phyloP scores from a whole-genome alignment of 345 rosid genomes.

The Citrus reticulata region DNA sequence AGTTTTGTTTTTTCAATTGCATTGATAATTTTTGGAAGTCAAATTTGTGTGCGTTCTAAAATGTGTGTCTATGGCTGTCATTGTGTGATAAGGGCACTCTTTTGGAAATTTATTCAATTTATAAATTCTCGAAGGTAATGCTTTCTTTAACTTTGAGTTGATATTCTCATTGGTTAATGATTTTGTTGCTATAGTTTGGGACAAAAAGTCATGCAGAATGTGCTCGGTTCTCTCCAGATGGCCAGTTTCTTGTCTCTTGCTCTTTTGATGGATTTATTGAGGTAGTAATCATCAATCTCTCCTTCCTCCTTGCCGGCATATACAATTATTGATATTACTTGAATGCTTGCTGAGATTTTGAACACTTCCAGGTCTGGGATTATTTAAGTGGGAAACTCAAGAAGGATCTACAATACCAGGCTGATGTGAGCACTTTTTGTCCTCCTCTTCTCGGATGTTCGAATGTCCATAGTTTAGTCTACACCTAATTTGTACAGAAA shows the following conservation, averaged over 20 bases:
- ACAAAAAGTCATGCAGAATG: slow-evolving; percentile 96
- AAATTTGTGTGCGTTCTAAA: background rate
- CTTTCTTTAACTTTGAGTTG: background rate
- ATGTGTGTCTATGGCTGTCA: background rate
- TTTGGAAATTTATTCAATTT: background rate
- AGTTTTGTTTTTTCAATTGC: background rate
- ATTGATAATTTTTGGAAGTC: background rate
- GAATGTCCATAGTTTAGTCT: background rate
- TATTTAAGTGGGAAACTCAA: slow-evolving; percentile 94
- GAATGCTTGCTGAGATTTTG: slow-evolving; percentile 18
- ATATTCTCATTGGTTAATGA: slow-evolving; percentile 9
- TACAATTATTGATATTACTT: slow-evolving; percentile 14
- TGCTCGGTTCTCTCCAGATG: slow-evolving; percentile 93
- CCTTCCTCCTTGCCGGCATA: background rate
- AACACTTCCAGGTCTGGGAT: slow-evolving; percentile 80
- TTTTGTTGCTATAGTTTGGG: slow-evolving; percentile 68
- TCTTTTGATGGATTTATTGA: slow-evolving; percentile 98
- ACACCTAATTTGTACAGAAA: background rate
- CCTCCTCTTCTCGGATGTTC: background rate
- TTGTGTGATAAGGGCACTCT: background rate
- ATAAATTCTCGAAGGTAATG: background rate
- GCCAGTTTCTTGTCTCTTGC: slow-evolving; percentile 92
- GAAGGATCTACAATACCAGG: slow-evolving; percentile 98
- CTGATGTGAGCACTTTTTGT: slow-evolving; percentile 58
- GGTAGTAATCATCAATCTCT: slow-evolving; percentile 30